Evolutionary conservation across 208 protist species (phyloP), one percentile per base, ranked within the genome.

Genomic region (Leishmania amazonensis): DNA sequence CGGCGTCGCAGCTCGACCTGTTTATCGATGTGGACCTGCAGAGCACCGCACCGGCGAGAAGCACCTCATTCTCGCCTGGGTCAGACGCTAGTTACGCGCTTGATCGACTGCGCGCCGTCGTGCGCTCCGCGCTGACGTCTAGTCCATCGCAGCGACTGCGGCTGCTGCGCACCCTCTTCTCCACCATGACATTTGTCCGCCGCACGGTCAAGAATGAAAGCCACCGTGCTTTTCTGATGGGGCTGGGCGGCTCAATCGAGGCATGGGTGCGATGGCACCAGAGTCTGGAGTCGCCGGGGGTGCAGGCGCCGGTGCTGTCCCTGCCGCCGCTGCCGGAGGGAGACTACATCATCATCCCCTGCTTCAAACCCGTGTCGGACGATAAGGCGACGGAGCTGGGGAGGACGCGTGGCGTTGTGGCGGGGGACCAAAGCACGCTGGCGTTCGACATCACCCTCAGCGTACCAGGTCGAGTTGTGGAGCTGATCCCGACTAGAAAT

Each of bases 291-390:
- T 68, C 76, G 28, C 62, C 53, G 53, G 57, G 58, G 54, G n/a
- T 35, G 21, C 38, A 64, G 40, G 35, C 73, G 13, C 78, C 82
- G 31, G 49, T 68, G 72, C 76, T 79, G 21, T 76, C 71, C 54
- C 79, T 90, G 57, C 81, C 85, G 3, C 88, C 85, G 31, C 80
- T 97, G 35, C 92, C 94, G 17, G 83, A 88, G 1, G 94, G 94
- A 28, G 90, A 95, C 53, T 97, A 97, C 85, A 87, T 88, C 7
- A 78, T 97, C 60, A 85, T 95, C 51, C 86, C 90, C 0, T 88
- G 86, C 24, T 84, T 93, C 53, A 24, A 24, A 4, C 65, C 47
- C 6, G 17, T 45, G 19, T 21, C 64, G 90, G 87, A 84, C 62
- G 82, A 4, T 83, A 85, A 42, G 83, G 88, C 73, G 75, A 85